Evolutionary conservation across 2,329 filamentous ascomycete species (phyloP).

Genomic region (Fusarium cicatricum): DNA sequence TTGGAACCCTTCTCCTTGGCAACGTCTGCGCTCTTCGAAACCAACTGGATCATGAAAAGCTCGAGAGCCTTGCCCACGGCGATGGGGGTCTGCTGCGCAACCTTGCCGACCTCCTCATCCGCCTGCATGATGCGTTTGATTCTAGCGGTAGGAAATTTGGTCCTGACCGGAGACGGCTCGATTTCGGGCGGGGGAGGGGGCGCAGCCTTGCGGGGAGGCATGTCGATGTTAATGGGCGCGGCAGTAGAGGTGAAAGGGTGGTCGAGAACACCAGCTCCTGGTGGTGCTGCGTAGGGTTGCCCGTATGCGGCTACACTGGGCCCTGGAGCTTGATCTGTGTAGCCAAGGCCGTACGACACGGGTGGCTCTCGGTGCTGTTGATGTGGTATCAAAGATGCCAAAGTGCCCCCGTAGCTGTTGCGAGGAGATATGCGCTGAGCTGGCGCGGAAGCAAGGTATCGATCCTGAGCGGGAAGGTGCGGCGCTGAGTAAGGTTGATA

Average conservation of each 20-base stretch:
- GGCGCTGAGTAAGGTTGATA: constrained; percentile 37
- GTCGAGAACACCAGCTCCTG: constrained; percentile 11
- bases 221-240: constrained; percentile 32
- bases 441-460: constrained; percentile 21
- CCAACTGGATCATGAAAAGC: constrained; percentile 96
- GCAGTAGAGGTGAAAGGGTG: constrained; percentile 15
- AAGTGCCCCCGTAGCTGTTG: constrained; percentile 17
- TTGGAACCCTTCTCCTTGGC: constrained; percentile 86
- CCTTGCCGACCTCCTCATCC: constrained; percentile 97
- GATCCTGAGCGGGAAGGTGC: constrained; percentile 26
- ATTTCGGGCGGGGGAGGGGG: constrained; percentile 52
- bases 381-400: constrained; percentile 11
- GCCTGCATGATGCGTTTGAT: constrained; percentile 99
- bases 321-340: constrained; percentile 21
- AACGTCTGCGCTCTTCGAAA: constrained; percentile 85
- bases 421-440: constrained; percentile 10
- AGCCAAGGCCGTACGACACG: constrained; percentile 20
- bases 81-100: constrained; percentile 95
- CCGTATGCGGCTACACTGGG: constrained; percentile 22
- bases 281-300: constrained; percentile 26
- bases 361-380: constrained; percentile 33
- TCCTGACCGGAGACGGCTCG: constrained; percentile 79
- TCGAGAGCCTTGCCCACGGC: constrained; percentile 96
- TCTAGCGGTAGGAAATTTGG: constrained; percentile 94
- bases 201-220: constrained; percentile 49